Evolutionary conservation across 192 early-diverging fungal genomes (phyloP), one percentile per base, ranked within the genome.

Genomic region (Podila epicladia): DNA sequence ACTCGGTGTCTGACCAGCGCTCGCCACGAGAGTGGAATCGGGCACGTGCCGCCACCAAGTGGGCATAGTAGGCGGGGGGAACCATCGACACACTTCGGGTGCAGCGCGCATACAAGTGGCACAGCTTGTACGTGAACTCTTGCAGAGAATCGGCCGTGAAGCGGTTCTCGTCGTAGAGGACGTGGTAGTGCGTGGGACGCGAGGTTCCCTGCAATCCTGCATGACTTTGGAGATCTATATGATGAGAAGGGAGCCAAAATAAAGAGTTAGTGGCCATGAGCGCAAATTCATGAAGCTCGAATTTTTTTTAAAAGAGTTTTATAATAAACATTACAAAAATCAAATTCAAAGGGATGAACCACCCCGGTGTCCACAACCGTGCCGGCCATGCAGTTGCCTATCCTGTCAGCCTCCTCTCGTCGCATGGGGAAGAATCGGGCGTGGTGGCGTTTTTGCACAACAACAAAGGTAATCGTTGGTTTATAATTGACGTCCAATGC

Each of bases 31-130:
- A 82, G 72, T 97, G 96, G 89, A 93, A 97, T 51, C 95, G 90
- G 0, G 95, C 96, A 19, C 95, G 85, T n/a, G 89, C 90, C 17
- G 94, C 94, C 6, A 97, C 92, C 20, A 97, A 82, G 83, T 98
- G 93, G 7, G 97, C 96, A 73, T 98, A 97, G 86, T 98, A 99
- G 2, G 92, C 96, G 0, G 97, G 95, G 8, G 96, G 95, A 0
- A 91, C 83, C 65, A 99, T 84, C 7, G 93, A 95, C 1, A 99
- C 97, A 0, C 92, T 89, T 22, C 96, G 89, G 0, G 96, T 98
- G 49, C 94, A 94, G 41, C 96, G 89, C 29, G 93, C 94, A 76
- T 96, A 98, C 22, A 96, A 82, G 69, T 96, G 97, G 82, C 97
- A 98, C 37, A 98, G 84, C n/a, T 92, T 86, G 83, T 95, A 98